Base-by-base conservation (phyloP, 805 yeast species). In the Candida alai region DNA sequence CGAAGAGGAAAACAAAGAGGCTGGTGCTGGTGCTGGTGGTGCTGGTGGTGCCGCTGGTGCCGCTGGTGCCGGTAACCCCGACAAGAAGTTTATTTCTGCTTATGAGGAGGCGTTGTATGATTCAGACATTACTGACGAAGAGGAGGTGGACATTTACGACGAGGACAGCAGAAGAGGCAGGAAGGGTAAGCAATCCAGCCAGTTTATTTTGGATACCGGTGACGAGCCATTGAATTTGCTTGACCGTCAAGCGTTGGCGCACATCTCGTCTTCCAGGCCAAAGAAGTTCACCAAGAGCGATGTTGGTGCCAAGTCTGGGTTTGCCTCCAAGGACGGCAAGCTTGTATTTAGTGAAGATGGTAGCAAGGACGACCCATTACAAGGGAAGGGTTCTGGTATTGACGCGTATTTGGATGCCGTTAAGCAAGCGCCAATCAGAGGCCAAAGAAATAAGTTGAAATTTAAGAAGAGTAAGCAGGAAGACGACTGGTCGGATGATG, bases 381-480 rank as follows among this genome's bases (percentile, higher is more conserved):
- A 53, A 16, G 59, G 61, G 18, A 62, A 66, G 36, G 59, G 58
- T 4, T 54, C 68, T 29, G 95, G 96, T 12, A 76, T 90, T 44
- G 84, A 84, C 53, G 97, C 97, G 0, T 93, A 93, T 56, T 75
- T 88, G 45, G 96, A 88, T 42, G 98, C 98, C 5, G 87, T 93
- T 16, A 82, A 77, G 57, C 84, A 83, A 48, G 97, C 93, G 16
- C 97, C 97, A 19, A 78, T 88, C 3, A 81, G 96, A 60, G 96
- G 97, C 39, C 96, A 86, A 68, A 78, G 77, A 65, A 89, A 89
- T 60, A 87, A 78, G 65, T 75, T 90, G 71, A 90, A 88, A 63
- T 90, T 78, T 66, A 85, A 83, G 63, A 78, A 82, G 56, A 73
- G 77, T 32, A 68, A 70, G 35, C 72, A 72, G 19, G 68, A 62